Percentiles rank a stretch among this genome's conserved stretches.
These are phyloP conservation scores for Cyberlindnera mycetangii DNA, from an alignment of 805 yeast species.

Conservation along the genomic window DNA sequence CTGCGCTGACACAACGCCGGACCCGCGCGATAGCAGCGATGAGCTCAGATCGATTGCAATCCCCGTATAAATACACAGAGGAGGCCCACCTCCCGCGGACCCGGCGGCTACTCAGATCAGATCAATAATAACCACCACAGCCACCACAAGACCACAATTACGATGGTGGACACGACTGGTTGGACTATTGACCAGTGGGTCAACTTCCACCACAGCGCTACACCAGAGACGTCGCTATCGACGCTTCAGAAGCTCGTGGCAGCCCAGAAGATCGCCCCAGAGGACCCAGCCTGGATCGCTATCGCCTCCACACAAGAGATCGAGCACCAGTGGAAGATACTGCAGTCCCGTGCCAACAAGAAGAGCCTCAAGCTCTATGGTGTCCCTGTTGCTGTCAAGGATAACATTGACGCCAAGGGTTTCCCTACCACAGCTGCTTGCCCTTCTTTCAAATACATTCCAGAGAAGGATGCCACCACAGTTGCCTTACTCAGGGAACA, in stretches of 20 bases:
- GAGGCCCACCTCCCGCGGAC: not conserved
- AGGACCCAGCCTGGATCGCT: constrained; percentile 93
- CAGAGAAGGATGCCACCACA: constrained; percentile 70
- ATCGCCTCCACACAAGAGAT: constrained; percentile 62
- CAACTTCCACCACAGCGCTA: constrained; percentile 57
- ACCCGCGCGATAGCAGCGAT: constrained; percentile 9
- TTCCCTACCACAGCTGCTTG: constrained; percentile 94
- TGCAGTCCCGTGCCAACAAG: constrained; percentile 61
- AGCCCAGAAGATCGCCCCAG: constrained; percentile 43
- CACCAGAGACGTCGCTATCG: constrained; percentile 58
- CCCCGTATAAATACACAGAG: not conserved
- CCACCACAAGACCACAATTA: not conserved
- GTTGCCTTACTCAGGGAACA: constrained; percentile 73
- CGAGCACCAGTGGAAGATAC: constrained; percentile 70
- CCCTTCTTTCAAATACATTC: constrained; percentile 72
- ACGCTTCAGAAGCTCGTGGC: constrained; percentile 43
- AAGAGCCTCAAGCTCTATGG: constrained; percentile 71
- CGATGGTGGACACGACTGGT: constrained; percentile 39
- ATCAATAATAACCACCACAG: not conserved
- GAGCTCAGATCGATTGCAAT: constrained; percentile 4
- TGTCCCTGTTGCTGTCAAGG: constrained; percentile 93
- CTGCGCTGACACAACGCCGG: constrained; percentile 16
- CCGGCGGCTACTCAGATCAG: no score
- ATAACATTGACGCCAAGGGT: constrained; percentile 85
- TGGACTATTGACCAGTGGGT: constrained; percentile 86